Evolutionary conservation across 306 rosid genomes (phyloP).

Genomic region (Notholithocarpus densiflorus): DNA sequence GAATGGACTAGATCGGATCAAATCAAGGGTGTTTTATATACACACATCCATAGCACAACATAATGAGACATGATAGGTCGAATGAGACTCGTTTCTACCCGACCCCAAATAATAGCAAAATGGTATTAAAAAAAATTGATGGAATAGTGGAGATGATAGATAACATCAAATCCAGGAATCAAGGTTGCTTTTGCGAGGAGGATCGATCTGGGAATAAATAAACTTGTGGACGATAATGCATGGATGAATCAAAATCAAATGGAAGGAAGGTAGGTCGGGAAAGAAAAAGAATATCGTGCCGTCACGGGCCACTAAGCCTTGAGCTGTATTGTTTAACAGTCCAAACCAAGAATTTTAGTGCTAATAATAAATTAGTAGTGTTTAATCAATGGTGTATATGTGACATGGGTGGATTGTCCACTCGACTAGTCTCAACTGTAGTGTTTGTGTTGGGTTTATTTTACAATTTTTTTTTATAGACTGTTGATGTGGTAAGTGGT

Average conservation of each 20-base stretch:
- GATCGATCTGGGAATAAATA: background rate
- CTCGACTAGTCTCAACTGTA: background rate
- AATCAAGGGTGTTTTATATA: no score
- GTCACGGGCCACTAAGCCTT: background rate
- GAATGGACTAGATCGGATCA: no score
- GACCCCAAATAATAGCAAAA: background rate
- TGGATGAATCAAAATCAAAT: background rate
- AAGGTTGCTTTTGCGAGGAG: background rate
- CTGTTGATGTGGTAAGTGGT: no score
- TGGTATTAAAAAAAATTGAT: no score
- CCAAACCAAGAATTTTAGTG: no score
- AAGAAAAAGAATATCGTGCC: constrained; percentile 21
- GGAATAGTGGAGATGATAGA: background rate
- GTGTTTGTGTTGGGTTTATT: no score
- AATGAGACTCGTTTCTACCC: background rate
- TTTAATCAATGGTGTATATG: no score
- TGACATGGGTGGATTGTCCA: background rate
- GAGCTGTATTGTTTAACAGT: no score
- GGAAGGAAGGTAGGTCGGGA: background rate
- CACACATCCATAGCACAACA: no score
- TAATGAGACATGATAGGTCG: no score
- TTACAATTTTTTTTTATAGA: background rate
- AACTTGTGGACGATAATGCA: background rate
- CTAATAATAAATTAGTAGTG: no score
- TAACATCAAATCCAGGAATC: background rate